Evolutionary conservation across 192 early-diverging fungal species (phyloP).

Genomic region (Rhizophlyctis rosea): DNA sequence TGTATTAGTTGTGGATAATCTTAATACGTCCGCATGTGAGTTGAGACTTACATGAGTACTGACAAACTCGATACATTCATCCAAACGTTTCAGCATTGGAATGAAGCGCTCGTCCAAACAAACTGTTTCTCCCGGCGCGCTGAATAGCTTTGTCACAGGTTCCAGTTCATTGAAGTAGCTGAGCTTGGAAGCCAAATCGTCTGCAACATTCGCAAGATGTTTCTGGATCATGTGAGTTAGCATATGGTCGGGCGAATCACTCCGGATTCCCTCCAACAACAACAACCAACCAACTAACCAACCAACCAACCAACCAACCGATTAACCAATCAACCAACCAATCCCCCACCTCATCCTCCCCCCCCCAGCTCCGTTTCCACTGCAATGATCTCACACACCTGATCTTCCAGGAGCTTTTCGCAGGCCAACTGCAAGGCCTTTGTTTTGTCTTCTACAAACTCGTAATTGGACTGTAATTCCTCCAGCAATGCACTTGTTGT

Average conservation of each 20-base stretch:
- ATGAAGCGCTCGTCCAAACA: conserved; percentile 77
- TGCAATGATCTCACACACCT: too few relatives aligned
- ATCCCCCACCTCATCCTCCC: too few relatives aligned
- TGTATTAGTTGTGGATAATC: conserved; percentile 3
- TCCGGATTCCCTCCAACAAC: too few relatives aligned
- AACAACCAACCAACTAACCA: too few relatives aligned
- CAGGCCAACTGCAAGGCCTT: conserved; percentile 75
- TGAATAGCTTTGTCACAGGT: conserved; percentile 72
- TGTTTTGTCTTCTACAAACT: conserved; percentile 77
- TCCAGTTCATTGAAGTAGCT: conserved; percentile 85
- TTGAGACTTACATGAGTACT: conserved; percentile 60
- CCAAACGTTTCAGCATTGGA: conserved; percentile 71
- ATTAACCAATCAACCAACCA: too few relatives aligned
- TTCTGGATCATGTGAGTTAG: conserved; percentile 37
- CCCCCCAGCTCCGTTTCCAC: too few relatives aligned
- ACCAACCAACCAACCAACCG: too few relatives aligned
- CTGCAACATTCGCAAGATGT: conserved; percentile 56
- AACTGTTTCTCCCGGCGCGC: conserved; percentile 78
- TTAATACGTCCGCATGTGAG: neutral
- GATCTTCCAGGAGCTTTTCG: conserved; percentile 70
- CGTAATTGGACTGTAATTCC: conserved; percentile 65
- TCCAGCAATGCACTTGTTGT: conserved; percentile 56
- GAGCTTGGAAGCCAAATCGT: conserved; percentile 59
- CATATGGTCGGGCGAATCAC: too few relatives aligned
- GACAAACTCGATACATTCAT: conserved; percentile 76